These are phyloP conservation scores for Apium graveolens DNA, from an alignment of 129 eudicot species.

Conservation along the genomic window DNA sequence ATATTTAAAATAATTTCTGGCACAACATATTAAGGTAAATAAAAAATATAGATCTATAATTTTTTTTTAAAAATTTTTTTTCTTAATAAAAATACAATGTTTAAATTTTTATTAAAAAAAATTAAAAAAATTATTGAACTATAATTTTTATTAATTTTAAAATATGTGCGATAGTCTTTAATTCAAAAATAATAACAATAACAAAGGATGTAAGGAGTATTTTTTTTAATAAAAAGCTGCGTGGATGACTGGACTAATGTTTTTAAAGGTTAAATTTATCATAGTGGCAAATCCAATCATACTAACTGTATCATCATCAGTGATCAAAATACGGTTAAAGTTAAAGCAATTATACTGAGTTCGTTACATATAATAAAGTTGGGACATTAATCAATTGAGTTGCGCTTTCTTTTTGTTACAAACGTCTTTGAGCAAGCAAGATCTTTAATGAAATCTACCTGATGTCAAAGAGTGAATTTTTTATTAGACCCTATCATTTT, in stretches of 20 bases:
- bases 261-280: neutral
- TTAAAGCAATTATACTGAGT: neutral
- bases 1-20: no score
- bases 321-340: neutral
- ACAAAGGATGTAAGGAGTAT: no score
- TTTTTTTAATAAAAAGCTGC: neutral
- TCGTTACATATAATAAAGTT: neutral
- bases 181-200: no score
- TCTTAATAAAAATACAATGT: no score
- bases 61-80: no score
- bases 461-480: slow-evolving; percentile 5
- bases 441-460: slow-evolving; percentile 5
- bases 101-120: no score
- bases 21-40: no score
- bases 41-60: no score
- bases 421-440: neutral
- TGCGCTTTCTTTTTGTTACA: neutral
- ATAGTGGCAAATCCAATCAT: slow-evolving; percentile 2
- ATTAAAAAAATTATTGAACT: no score
- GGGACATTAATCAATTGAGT: neutral
- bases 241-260: slow-evolving; percentile 1
- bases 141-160: no score
- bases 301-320: neutral
- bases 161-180: no score
- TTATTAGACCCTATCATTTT: neutral